These are phyloP conservation scores for Xylaria multiplex DNA, from an alignment of 2,329 filamentous ascomycete species.

Conservation along the genomic window DNA sequence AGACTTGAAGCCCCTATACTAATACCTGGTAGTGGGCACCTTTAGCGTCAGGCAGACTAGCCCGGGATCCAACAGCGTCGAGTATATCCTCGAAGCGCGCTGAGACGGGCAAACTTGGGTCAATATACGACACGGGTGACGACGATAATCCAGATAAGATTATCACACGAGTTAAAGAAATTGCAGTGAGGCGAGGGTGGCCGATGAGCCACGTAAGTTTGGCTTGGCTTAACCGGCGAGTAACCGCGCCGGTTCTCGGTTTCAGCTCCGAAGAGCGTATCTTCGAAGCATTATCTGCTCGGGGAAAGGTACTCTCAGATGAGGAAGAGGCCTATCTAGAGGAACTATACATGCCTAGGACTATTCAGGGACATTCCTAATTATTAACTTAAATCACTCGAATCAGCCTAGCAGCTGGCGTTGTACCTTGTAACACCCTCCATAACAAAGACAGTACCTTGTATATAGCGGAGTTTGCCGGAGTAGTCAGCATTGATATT, in stretches of 20 bases:
- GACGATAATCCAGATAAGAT: constrained; percentile 10
- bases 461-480: too few relatives aligned
- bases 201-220: constrained; percentile 21
- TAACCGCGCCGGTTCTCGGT: constrained; percentile 12
- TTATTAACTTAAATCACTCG: neutral
- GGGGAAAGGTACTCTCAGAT: constrained; percentile 16
- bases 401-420: neutral
- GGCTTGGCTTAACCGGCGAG: constrained; percentile 14
- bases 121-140: constrained; percentile 17
- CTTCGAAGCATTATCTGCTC: constrained; percentile 12
- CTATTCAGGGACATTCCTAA: constrained; percentile 21
- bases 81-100: constrained; percentile 3
- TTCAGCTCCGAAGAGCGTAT: constrained; percentile 24
- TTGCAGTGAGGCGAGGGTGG: constrained; percentile 15
- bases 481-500: too few relatives aligned
- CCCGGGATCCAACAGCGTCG: constrained; percentile 7
- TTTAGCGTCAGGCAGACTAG: constrained; percentile 15
- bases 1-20: neutral
- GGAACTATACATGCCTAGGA: constrained; percentile 18
- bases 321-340: constrained; percentile 26
- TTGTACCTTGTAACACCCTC: too few relatives aligned
- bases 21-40: constrained; percentile 20
- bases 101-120: neutral
- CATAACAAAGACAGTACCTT: too few relatives aligned
- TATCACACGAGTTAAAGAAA: constrained; percentile 13